Base-by-base conservation (phyloP, 2,329 filamentous ascomycete genomes). In the Monilinia polystroma region DNA sequence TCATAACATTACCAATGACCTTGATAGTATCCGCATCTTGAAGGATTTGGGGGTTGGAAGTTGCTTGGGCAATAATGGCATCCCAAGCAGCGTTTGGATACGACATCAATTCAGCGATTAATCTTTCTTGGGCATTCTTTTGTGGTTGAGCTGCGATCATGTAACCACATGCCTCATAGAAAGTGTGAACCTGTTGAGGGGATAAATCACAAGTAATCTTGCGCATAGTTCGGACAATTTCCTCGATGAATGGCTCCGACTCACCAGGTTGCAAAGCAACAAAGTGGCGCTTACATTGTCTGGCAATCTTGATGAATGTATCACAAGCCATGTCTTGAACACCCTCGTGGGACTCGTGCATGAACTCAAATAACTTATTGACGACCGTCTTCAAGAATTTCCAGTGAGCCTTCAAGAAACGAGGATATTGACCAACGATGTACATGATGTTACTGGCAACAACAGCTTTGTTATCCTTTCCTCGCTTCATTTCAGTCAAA, bases 361-460 rank as follows among this genome's bases (percentile, higher is more conserved):
- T 99, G 77, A 99, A 99, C 81, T 99, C 95, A 75, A 99, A 99
- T 6, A 99, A 85, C 82, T 99, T 99, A 81, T 99, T 99, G 76
- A 99, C 95, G 23, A 99, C 95, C 2, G 95, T 99, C 87, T 99
- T 99, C 66, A 99, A 83, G 81, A 99, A 99, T 79, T 99, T 99
- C 95, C 95, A 99, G 79, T 99, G 95, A 1, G 95, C 95, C 82
- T 99, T 99, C 74, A 99, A 82, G 81, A 99, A 99, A 26, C 95
- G 91, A 49, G 95, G 95, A 77, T 99, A 99, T 77, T 99, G 95
- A 68, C 95, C 95, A 69, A 99, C 95, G 80, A 99, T 99, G 78
- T 99, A 99, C 95, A 99, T 99, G 76, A 99, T 99, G 81, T 99
- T 99, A 81, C 92, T 97, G 70, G 95, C 95, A 52, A 99, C 95